These are phyloP conservation scores for Coniochaeta sp. DNA, from an alignment of 2,329 filamentous ascomycete genomes.

Conservation along the genomic window DNA sequence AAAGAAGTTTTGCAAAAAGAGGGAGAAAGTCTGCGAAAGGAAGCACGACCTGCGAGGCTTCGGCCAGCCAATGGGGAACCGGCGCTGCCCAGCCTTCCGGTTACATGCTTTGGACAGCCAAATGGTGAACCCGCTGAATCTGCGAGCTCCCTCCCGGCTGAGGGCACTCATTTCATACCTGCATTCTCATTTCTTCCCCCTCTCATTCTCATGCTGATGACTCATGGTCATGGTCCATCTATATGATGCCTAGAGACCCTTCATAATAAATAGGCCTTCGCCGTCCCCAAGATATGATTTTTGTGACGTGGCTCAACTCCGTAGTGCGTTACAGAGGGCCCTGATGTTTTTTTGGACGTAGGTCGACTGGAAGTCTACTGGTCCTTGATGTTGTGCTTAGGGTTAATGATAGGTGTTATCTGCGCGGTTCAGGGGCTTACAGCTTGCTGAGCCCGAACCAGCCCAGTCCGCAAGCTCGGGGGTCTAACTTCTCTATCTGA, in stretches of 20 bases:
- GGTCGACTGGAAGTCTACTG: too few relatives aligned
- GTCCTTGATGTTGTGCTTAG: too few relatives aligned
- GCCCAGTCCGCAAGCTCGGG: too few relatives aligned
- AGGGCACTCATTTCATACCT: background rate
- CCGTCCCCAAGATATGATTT: background rate
- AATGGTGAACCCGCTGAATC: slow-evolving; percentile 6
- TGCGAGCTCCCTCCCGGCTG: background rate
- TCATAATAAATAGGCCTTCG: background rate
- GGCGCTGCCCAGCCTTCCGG: background rate
- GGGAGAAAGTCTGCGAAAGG: background rate
- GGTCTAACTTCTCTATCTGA: too few relatives aligned
- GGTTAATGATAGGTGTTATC: background rate
- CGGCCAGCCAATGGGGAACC: background rate
- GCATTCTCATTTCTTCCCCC: background rate
- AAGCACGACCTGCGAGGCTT: background rate
- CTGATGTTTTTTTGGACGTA: too few relatives aligned
- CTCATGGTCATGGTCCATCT: background rate
- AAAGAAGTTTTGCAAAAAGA: background rate
- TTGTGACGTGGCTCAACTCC: too few relatives aligned
- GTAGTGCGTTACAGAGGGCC: too few relatives aligned
- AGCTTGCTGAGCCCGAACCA: background rate
- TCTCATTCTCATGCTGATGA: background rate
- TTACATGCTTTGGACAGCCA: background rate
- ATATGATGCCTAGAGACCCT: background rate
- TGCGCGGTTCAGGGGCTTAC: background rate